Evolutionary conservation across 352 stramenopile species (phyloP), one percentile per base, ranked within the genome.

Genomic region (Globisporangium barbulae): DNA sequence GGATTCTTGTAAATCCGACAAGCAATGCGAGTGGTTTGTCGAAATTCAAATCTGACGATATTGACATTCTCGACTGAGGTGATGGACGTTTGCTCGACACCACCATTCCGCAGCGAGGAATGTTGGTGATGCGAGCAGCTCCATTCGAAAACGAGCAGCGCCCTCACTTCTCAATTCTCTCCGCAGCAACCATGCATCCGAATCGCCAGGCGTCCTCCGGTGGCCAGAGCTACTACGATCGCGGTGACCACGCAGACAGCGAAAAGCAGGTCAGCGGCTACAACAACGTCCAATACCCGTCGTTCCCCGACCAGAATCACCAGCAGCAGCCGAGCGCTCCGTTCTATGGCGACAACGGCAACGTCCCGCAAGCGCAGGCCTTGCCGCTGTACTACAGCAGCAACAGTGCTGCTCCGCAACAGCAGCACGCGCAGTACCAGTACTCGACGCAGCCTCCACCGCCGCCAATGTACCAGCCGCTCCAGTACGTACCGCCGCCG

Each of bases 401-500:
- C 59, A 57, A 37, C 15, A 4, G 41, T 15, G 28, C 42, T 35
- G 57, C 47, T 37, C 48, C 41, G 25, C 41, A 53, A 31, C 56
- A 62, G 15, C 37, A 35, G 28, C 21, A 37, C n/a, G 15, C 33
- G 12, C 67, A 45, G 39, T 62, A 72, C 48, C 37, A 25, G 1
- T 61, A 62, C 19, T 61, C 71, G 42, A 64, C 58, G 10, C 71
- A 77, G 12, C 48, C 61, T 10, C 45, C 63, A 21, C 49, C 61
- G 17, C 58, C 61, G 13, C 58, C 65, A 25, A 35, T 31, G 19
- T 67, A 66, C 41, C 55, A 35, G 35, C 44, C 63, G 13, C 39
- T 65, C 10, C 47, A 63, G 15, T 75, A 81, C 53, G 35, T 62
- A 9, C 71, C 65, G 5, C 69, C 67, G 0, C 33, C 54, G 3